Evolutionary conservation across 2,329 filamentous ascomycete species (phyloP).

Genomic region (Tympanopsis confertula): DNA sequence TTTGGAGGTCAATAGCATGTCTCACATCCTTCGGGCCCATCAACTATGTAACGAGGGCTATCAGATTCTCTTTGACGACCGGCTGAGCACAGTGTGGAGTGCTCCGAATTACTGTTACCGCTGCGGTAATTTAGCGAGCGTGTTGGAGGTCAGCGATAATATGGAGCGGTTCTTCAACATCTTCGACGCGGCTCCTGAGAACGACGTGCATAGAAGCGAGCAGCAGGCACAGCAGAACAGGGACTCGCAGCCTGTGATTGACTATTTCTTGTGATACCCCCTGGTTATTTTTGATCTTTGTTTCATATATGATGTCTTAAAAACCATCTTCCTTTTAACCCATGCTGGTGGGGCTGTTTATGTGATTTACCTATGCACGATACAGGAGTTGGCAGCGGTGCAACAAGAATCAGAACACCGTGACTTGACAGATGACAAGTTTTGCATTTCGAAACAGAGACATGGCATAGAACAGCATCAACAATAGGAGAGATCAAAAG

Average conservation of each 20-base stretch:
- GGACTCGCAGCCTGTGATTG: conserved; percentile 50
- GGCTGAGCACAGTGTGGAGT: conserved; percentile 92
- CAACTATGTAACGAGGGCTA: conserved; percentile 97
- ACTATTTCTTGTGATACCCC: conserved; percentile 52
- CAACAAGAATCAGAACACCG: no score
- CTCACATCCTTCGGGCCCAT: conserved; percentile 92
- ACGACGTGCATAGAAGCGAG: conserved; percentile 79
- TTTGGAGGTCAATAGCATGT: conserved; percentile 93
- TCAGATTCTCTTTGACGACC: conserved; percentile 91
- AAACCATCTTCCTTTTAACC: no score
- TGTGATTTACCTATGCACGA: no score
- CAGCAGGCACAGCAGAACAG: conserved; percentile 63
- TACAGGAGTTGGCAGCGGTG: no score
- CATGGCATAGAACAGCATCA: no score
- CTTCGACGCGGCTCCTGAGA: conserved; percentile 91
- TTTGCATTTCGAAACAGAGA: no score
- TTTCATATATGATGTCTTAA: no score
- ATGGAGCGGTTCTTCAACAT: conserved; percentile 96
- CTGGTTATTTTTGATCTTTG: no score
- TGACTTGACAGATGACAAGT: no score
- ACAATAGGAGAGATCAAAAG: no score
- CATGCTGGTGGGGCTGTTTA: no score
- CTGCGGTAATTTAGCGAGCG: conserved; percentile 94
- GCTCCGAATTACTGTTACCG: conserved; percentile 93
- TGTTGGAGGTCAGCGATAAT: conserved; percentile 86